phyloP scores from a whole-genome alignment of 139 green algal species.

The Picochlorum sp. region DNA sequence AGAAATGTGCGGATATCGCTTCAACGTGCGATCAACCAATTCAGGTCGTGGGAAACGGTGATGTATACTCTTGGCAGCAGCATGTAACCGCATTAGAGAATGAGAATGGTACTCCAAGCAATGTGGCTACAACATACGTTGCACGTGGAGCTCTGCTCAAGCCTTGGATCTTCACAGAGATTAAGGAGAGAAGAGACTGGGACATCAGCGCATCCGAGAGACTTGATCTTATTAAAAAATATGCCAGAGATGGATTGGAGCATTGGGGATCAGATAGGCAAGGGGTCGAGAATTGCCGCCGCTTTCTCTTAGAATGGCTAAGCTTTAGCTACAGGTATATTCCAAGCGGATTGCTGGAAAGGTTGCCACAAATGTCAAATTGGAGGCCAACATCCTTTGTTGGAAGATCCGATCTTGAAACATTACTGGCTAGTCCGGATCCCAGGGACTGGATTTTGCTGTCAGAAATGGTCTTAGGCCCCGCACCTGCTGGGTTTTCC shows the following conservation, averaged over 20 bases:
- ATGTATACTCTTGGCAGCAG: constrained; percentile 73
- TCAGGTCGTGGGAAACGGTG: constrained; percentile 87
- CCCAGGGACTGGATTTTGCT: constrained; percentile 69
- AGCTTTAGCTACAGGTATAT: constrained; percentile 89
- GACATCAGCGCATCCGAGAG: constrained; percentile 89
- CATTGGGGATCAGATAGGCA: constrained; percentile 87
- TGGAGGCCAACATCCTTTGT: constrained; percentile 59
- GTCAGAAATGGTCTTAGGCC: constrained; percentile 85
- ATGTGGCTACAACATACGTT: constrained; percentile 75
- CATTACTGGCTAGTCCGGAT: constrained; percentile 59
- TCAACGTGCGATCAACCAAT: constrained; percentile 5
- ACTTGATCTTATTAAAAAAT: constrained; percentile 76
- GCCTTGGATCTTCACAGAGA: constrained; percentile 95
- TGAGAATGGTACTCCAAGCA: constrained; percentile 61
- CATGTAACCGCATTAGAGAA: constrained; percentile 33
- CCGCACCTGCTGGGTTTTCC: constrained; percentile 43
- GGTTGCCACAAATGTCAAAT: constrained; percentile 58
- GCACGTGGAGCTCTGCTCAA: constrained; percentile 93
- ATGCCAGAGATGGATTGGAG: constrained; percentile 63
- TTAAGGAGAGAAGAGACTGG: constrained; percentile 89
- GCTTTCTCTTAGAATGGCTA: constrained; percentile 95
- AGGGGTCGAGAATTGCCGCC: constrained; percentile 86
- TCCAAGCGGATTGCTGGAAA: constrained; percentile 86
- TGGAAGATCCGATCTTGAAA: constrained; percentile 72
- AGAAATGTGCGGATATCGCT: constrained; percentile 26